Base-by-base conservation (phyloP, 2,329 filamentous ascomycete genomes). In the Apiospora rasikravindrae region DNA sequence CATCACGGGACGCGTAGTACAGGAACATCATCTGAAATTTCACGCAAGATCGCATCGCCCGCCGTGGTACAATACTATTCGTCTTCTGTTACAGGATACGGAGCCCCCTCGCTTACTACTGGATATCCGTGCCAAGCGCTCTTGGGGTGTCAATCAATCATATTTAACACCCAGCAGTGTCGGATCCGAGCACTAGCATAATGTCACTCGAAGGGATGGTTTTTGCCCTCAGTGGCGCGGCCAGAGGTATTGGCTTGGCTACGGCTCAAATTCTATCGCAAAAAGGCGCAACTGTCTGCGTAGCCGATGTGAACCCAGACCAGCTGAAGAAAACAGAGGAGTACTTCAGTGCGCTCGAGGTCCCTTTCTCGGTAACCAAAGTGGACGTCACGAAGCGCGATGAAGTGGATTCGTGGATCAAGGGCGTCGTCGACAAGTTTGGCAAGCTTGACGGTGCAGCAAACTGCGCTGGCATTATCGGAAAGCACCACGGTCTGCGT, bases 371-470 rank as follows among this genome's bases (percentile, higher is more conserved):
- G 64, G 70, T 83, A 61, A 80, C 81, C n/a, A 81, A 80, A 44
- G 84, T 89, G 29, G 87, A 89, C 72, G 81, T 89, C 22, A 85
- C 84, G 42, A 82, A 84, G 70, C 81, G 83, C 68, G 76, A 78
- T 6, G 81, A 88, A 40, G 88, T 89, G 13, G 86, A 90, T 42
- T 76, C 76, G 26, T 89, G 88, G 88, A 84, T 88, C 67, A 79
- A 81, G 8, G 78, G 77, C 67, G 83, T 85, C 14, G 78, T 89
- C n/a, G 75, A 81, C n/a, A 81, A 81, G 44, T 87, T 87, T 70
- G 88, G 88, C 5, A 84, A 84, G 69, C 83, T 90, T 11, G 86
- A 89, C 75, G 85, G 87, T 5, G 87, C 88, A 26, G 88, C 86
- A 14, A 90, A 91, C 70, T 83, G 88, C 11, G 89, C 89, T 5